Conservation (phyloP, 208 protist genomes). For the Trypanosoma cruzi region DNA sequence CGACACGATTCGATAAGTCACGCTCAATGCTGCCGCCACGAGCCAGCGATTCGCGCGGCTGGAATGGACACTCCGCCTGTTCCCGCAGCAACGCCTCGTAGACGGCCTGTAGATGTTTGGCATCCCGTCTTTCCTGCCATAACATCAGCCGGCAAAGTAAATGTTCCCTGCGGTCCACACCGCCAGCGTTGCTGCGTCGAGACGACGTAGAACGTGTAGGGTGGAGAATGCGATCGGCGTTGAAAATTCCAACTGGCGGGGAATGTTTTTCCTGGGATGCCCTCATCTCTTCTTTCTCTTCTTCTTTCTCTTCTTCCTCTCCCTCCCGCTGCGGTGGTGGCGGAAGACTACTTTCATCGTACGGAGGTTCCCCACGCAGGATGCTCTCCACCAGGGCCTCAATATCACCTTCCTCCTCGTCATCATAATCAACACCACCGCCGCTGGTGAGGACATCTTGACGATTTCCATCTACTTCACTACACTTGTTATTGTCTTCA, state of each 20-base stretch:
- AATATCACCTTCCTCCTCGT: conserved; percentile 6
- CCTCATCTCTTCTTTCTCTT: background rate
- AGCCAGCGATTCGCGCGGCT: conserved; percentile 20
- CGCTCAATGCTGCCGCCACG: conserved; percentile 14
- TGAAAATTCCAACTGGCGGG: background rate
- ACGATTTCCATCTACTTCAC: too few species aligned
- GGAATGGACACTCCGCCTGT: conserved; percentile 56
- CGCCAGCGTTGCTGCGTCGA: background rate
- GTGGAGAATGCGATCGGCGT: background rate
- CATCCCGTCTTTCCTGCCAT: conserved; percentile 67
- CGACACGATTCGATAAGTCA: background rate
- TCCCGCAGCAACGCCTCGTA: conserved; percentile 62
- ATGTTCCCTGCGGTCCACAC: conserved; percentile 10
- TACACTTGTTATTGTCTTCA: too few species aligned
- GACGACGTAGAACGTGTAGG: background rate
- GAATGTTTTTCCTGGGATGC: background rate
- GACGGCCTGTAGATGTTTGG: conserved; percentile 53
- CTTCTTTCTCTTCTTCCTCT: background rate
- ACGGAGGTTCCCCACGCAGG: background rate
- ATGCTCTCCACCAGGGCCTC: conserved; percentile 20
- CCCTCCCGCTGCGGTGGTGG: background rate
- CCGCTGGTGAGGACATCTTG: background rate
- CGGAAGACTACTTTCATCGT: background rate
- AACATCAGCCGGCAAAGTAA: conserved; percentile 47
- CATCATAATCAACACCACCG: background rate